Conservation (phyloP, 495 filamentous ascomycete species). For the Xylaria intraflava region DNA sequence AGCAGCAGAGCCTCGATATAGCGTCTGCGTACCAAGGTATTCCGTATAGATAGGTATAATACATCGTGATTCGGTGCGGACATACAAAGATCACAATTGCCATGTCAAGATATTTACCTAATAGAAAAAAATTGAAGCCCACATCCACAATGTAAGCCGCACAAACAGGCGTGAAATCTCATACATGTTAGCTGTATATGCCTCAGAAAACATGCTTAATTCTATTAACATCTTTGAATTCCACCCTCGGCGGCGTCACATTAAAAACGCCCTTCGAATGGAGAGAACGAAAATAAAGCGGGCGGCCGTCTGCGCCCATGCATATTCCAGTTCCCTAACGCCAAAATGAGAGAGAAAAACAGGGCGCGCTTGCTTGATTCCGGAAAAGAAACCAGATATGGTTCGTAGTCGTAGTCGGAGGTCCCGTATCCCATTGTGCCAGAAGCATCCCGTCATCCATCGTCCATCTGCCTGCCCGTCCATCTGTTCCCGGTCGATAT, state of each 20-base stretch:
- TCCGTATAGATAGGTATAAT: neutral
- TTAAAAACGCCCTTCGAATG: neutral
- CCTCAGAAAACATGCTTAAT: no score
- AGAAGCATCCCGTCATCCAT: neutral
- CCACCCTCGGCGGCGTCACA: no score
- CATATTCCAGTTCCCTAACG: conserved; percentile 8
- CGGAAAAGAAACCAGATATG: neutral
- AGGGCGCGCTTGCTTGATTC: conserved; percentile 14
- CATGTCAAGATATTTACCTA: no score
- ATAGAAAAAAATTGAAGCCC: no score
- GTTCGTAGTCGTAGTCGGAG: conserved; percentile 14
- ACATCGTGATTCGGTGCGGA: conserved; percentile 4
- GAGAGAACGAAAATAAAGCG: neutral
- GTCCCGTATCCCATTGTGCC: conserved; percentile 21
- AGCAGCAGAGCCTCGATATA: conserved; percentile 3
- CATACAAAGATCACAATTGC: no score
- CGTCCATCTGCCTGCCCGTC: neutral
- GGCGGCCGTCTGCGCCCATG: neutral
- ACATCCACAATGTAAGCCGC: no score
- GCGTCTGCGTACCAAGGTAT: no score
- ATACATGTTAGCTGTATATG: no score
- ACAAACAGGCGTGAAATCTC: no score
- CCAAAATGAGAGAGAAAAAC: conserved; percentile 12
- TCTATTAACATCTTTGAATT: no score
- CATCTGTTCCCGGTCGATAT: neutral